Base-by-base conservation (phyloP, 805 yeast genomes). In the Komagataella phaffii region DNA sequence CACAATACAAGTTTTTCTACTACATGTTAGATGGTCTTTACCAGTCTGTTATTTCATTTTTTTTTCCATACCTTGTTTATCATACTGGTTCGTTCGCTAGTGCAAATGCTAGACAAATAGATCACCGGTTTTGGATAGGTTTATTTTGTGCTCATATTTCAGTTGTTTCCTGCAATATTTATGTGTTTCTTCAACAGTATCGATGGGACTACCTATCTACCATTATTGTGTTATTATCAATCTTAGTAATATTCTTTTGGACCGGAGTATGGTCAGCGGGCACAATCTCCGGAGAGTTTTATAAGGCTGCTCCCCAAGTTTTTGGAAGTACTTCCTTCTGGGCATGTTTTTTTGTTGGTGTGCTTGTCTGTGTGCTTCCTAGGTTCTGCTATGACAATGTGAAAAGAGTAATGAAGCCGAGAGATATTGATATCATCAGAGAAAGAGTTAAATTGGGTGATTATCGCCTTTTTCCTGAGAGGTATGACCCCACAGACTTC, bases 191-290 rank as follows among this genome's bases (percentile, higher is more conserved):
- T 53, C 83, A 80, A 59, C 90, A 84, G 66, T 74, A 73, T 55
- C 68, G 89, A 56, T 87, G 95, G 95, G 95, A 86, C 65, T 80
- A 85, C 82, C 61, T 86, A 21, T 72, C 85, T 17, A 50, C 75
- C 24, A 60, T 80, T 21, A 73, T 83, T 54, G 67, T 70, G 52
- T 66, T 74, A 1, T 60, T 87, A 48, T 81, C 88, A 12, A 72
- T 73, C 51, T 61, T 82, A 54, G 57, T 85, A 46, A 71, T 85
- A 17, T 83, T 75, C 58, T 76, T 80, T 61, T 86, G 95, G 95
- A 78, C 87, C 3, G 90, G 91, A n/a, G 77, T 81, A 19, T 86
- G 90, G 83, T 76, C 88, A 30, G 65, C 79, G 3, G 64, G 75
- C 24, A 55, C 66, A 2, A 64, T 69, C 52, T 74, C 86, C 7